Conservation (phyloP, 2,329 filamentous ascomycete genomes). For the Coniochaeta ligniaria region DNA sequence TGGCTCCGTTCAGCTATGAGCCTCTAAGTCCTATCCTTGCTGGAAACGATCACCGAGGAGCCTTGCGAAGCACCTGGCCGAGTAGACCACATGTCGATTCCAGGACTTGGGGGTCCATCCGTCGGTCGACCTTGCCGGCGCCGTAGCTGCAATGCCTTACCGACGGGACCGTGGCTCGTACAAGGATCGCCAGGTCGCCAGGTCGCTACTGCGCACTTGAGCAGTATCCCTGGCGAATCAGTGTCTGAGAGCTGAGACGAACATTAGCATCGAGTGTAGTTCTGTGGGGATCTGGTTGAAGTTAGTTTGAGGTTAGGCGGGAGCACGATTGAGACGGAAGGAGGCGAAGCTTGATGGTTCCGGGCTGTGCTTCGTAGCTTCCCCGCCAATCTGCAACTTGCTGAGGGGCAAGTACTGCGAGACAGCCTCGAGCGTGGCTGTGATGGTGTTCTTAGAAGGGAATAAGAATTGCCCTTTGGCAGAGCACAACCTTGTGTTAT, state of each 20-base stretch:
- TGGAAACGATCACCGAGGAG: slow-evolving; percentile 1
- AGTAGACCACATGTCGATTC: too few relatives aligned
- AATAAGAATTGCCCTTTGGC: background rate
- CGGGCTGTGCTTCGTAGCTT: background rate
- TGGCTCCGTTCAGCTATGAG: background rate
- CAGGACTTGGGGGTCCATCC: background rate
- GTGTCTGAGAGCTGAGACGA: background rate
- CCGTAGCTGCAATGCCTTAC: background rate
- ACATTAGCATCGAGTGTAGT: background rate
- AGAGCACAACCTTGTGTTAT: background rate
- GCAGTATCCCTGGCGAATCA: background rate
- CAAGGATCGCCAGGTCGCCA: background rate
- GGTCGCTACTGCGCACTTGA: background rate
- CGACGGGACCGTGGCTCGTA: background rate
- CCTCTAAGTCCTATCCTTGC: background rate
- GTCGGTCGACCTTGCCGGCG: slow-evolving; percentile 1
- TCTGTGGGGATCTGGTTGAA: background rate
- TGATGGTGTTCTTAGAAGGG: background rate
- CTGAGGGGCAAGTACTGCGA: background rate
- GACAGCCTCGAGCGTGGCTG: background rate
- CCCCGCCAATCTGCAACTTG: background rate
- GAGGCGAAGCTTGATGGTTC: background rate
- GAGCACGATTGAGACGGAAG: background rate
- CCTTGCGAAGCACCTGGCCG: background rate
- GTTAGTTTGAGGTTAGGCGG: background rate